Evolutionary conservation across 768 basidiomycete genomes (phyloP).

Genomic region (Boletus patriciae): DNA sequence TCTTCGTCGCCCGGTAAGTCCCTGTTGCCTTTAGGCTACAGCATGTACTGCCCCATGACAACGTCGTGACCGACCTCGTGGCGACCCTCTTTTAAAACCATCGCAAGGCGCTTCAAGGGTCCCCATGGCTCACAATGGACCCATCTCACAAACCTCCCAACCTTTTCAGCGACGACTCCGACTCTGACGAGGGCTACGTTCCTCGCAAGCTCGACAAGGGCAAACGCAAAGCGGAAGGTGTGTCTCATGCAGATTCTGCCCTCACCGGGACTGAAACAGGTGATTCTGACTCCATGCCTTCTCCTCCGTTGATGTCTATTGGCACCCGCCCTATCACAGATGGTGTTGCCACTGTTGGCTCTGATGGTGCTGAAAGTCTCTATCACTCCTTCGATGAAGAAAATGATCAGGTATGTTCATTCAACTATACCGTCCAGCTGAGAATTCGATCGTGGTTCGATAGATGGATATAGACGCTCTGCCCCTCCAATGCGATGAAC

Average conservation of each 20-base stretch:
- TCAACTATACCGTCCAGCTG: no score
- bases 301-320: not conserved
- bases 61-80: slow-evolving; percentile 11
- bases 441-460: not conserved
- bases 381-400: slow-evolving; percentile 17
- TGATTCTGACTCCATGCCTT: slow-evolving; percentile 4
- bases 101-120: not conserved
- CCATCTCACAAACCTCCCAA: slow-evolving; percentile 9
- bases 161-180: not conserved
- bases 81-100: slow-evolving; percentile 9
- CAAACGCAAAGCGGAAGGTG: slow-evolving; percentile 21
- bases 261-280: not conserved
- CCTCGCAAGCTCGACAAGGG: slow-evolving; percentile 19
- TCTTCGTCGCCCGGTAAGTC: slow-evolving; percentile 16
- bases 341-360: not conserved
- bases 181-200: not conserved
- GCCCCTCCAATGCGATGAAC: slow-evolving; percentile 5
- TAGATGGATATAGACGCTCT: slow-evolving; percentile 21
- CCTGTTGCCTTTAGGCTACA: not conserved
- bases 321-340: not conserved
- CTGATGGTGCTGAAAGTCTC: slow-evolving; percentile 14
- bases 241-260: not conserved
- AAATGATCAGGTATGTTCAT: no score
- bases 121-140: slow-evolving; percentile 10
- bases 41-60: not conserved